Base-by-base conservation (phyloP, 768 basidiomycete genomes). In the Termitomyces sp. region DNA sequence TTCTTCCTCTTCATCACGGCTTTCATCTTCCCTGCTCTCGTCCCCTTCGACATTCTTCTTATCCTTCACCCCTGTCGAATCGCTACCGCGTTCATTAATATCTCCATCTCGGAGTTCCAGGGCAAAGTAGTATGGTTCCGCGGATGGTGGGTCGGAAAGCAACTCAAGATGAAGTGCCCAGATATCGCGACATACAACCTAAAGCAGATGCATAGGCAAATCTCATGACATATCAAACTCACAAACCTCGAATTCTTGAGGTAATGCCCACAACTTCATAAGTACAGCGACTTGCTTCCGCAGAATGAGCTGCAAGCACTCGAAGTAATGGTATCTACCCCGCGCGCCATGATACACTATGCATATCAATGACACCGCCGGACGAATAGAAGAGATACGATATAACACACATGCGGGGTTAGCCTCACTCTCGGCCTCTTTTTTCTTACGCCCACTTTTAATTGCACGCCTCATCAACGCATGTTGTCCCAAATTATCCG, bases 331-430 rank as follows among this genome's bases (percentile, higher is more conserved):
- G 67, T 81, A 93, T 40, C 85, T 80, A 14, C 86, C 91, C 57
- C 88, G 80, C 16, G 83, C 79, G 7, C 93, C 94, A 63, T 93
- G 87, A 65, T 93, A 95, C 45, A 92, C 94, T 97, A 49, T 26
- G 65, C 5, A 32, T 16, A 26, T 52, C 28, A 30, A 44, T 36
- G 20, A 60, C 18, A 26, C 30, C 18, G n/a, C 30, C 16, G 4
- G 50, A n/a, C 4, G 32, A 43, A 50, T 52, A 49, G 38, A 35
- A 57, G 30, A 30, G 49, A 50, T 20, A 49, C 60, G 35, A 45
- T 35, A 13, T 13, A 3, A 63, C 74, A 47, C 46, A 79, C 92
- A 69, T 68, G 84, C 79, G 2, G 83, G 80, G 71, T 94, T 81
- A 1, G 79, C 81, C 50, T 74, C 76, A 66, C 78, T 83, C 62